Evolutionary conservation across 2,329 filamentous ascomycete species (phyloP).

Genomic region (Knoxdaviesia proteae): DNA sequence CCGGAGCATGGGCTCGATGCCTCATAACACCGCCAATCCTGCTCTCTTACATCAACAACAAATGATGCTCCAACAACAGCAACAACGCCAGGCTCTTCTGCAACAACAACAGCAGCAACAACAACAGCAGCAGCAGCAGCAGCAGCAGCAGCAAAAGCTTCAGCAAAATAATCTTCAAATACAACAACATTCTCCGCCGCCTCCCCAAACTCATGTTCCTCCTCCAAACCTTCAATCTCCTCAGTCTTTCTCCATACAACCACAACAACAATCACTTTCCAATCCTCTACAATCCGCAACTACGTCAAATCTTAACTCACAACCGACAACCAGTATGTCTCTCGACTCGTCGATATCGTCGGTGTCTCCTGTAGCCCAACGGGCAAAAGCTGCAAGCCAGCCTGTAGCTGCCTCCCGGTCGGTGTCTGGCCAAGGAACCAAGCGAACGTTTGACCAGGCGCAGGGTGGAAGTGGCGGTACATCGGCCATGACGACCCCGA

Average conservation of each 20-base stretch:
- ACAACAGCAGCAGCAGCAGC: slow-evolving; percentile 11
- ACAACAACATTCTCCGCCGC: slow-evolving; percentile 7
- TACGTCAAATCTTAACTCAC: no score
- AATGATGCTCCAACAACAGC: slow-evolving; percentile 7
- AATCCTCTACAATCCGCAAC: no score
- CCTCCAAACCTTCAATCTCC: not conserved
- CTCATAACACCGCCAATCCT: no score
- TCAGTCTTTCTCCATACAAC: slow-evolving; percentile 5
- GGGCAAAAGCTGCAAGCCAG: no score
- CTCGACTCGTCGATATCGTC: slow-evolving; percentile 4
- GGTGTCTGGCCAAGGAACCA: no score
- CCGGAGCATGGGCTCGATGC: no score
- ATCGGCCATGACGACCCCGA: no score
- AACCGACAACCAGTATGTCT: slow-evolving; percentile 7
- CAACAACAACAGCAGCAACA: slow-evolving; percentile 7
- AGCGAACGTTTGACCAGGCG: no score
- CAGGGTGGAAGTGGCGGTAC: no score
- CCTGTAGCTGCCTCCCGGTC: no score
- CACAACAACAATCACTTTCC: no score
- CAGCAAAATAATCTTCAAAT: slow-evolving; percentile 5
- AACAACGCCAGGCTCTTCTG: slow-evolving; percentile 5
- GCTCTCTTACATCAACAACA: slow-evolving; percentile 5
- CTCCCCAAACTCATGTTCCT: slow-evolving; percentile 5
- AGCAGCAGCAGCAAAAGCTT: slow-evolving; percentile 6
- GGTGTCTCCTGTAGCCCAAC: not conserved